Base-by-base conservation (phyloP, 2,329 filamentous ascomycete genomes). In the Ceratocystis destructans region DNA sequence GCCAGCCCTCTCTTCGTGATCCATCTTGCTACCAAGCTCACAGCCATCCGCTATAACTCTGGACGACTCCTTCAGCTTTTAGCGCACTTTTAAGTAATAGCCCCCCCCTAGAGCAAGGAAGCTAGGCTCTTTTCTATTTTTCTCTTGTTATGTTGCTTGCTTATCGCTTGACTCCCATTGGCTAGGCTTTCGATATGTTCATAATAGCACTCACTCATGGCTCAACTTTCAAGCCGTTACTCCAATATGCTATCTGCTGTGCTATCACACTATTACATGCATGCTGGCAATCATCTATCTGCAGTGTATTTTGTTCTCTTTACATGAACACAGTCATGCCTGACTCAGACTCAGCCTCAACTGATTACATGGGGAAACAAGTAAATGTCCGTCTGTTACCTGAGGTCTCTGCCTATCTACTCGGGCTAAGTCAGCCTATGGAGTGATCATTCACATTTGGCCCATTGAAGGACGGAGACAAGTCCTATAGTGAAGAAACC, bases 81-180 rank as follows among this genome's bases (percentile, higher is more conserved):
- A 57, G 25, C 44, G 25, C 28, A 22, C 17, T 48, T 48, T 62
- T 25, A 41, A 28, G 61, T 31, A 17, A 33, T 1, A 57, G 25
- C n/a, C 61, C 61, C 44, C 44, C 22, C 22, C 22, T 37, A 12
- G 15, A 64, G 33, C 7, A 44, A 46, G 41, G 20, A 64, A 44
- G 31, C 28, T 41, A 55, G 53, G 22, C 53, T 31, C 31, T 31
- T 17, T 28, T 4, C n/a, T 25, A 22, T 57, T 57, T 31, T 17
- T 28, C 25, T 57, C 53, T 8, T 33, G 33, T n/a, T n/a, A 15
- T 22, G 31, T 8, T 61, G 61, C 44, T 63, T 63, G 50, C 64
- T 65, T 65, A 65, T 65, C 64, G 64, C 55, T n/a, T 25, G 20
- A 17, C 15, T 48, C 22, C 25, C 31, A 65, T 65, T 65, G 64